Evolutionary conservation across 2,329 filamentous ascomycete species (phyloP), one percentile per base, ranked within the genome.

Genomic region (Pseudogymnoascus sp.): DNA sequence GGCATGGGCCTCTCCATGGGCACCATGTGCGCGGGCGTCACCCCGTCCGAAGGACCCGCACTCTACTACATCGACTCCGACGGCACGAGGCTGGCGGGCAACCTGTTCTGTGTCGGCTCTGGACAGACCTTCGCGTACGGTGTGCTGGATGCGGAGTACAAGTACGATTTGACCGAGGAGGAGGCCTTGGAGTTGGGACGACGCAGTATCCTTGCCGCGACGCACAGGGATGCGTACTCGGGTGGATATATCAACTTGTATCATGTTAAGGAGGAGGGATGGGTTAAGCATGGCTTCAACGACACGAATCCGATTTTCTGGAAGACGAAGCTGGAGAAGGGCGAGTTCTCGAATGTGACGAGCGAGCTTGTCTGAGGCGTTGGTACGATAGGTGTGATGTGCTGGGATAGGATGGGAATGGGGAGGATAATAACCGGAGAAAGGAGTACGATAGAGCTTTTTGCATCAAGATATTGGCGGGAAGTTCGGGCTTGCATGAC

Each of bases 241-340:
- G 95, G 95, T 81, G 95, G 95, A 69, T 97, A 86, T 80, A 97
- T 99, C 83, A 99, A 99, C 81, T 76, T 97, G 74, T 99, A 99
- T 79, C 95, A 99, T 74, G 93, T 99, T 75, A 97, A 97, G 86
- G 93, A 99, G 81, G 89, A 92, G 16, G 95, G 95, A 71, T 99
- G 95, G 95, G 93, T 96, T 73, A 96, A 96, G 85, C 93, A 97
- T 75, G 95, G 95, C 67, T 99, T 99, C 84, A 92, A 82, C 74
- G 95, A 99, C 78, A 97, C 93, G 71, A 97, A 97, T 82, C 93
- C 93, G 50, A 96, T 97, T 75, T 99, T 99, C 88, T 99, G 95
- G 95, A 89, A 96, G 83, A 97, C 93, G 60, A 99, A 99, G 86
- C 79, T 99, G 73, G 89, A 96, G 77, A 96, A 96, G 86, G 93